These are phyloP conservation scores for Trichoderma endophyticum DNA, from an alignment of 2,329 filamentous ascomycete species.

Conservation along the genomic window DNA sequence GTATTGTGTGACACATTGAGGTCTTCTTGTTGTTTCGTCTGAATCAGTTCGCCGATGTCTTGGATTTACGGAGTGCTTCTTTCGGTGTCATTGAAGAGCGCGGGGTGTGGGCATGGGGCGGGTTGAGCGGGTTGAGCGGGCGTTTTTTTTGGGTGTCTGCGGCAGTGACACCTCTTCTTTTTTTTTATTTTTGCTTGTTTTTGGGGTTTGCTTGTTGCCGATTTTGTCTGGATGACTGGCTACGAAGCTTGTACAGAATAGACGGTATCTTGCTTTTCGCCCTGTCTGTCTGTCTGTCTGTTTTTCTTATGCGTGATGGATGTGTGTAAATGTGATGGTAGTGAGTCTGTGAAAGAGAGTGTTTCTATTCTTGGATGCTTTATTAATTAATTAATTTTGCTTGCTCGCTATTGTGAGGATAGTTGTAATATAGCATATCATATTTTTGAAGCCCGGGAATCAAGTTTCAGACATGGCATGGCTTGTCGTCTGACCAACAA, in stretches of 20 bases:
- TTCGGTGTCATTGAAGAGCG: not conserved
- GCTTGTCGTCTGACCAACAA: not conserved
- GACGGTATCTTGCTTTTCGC: not conserved
- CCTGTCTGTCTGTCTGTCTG: not conserved
- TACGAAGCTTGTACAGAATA: not conserved
- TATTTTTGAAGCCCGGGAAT: not conserved
- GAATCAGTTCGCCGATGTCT: conserved; percentile 9
- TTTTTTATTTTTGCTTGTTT: not conserved
- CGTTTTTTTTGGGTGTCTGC: not conserved
- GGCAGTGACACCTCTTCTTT: not conserved
- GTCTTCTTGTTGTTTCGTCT: not conserved
- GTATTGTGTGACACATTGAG: not conserved
- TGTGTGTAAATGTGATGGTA: not conserved
- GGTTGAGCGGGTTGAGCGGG: not conserved
- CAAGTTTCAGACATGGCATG: not conserved
- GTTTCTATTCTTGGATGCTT: not conserved
- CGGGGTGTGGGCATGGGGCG: not conserved
- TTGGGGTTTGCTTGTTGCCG: not conserved
- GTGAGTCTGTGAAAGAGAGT: not conserved
- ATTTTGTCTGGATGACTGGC: not conserved
- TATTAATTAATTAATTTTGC: not conserved
- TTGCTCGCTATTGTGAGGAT: not conserved
- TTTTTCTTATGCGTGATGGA: not conserved
- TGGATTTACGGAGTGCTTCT: not conserved
- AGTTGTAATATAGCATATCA: not conserved